Conservation (phyloP, 805 yeast genomes). For the Yarrowia sp. region DNA sequence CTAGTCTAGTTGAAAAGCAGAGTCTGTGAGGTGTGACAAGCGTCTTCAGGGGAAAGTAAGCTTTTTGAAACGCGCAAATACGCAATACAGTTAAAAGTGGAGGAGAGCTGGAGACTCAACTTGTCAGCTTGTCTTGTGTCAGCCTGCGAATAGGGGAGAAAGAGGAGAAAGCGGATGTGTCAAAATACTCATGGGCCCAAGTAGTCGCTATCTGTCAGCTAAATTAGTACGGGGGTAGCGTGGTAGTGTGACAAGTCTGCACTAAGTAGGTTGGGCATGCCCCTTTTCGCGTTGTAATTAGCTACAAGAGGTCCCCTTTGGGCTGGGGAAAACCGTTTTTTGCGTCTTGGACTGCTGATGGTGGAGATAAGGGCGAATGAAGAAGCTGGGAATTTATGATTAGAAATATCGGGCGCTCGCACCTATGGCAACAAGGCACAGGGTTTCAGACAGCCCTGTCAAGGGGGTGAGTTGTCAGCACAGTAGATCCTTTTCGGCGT, state of each 20-base stretch:
- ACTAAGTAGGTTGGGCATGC: neutral
- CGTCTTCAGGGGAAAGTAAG: slow-evolving; percentile 22
- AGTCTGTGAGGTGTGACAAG: neutral
- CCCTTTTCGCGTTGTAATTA: slow-evolving; percentile 6
- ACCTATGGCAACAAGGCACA: neutral
- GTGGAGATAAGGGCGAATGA: neutral
- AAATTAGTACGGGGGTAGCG: too few relatives aligned
- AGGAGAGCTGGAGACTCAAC: neutral
- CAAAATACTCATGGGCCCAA: too few relatives aligned
- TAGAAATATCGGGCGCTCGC: neutral
- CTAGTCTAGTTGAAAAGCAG: neutral
- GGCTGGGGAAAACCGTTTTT: too few relatives aligned
- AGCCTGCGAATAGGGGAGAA: neutral
- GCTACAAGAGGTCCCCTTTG: too few relatives aligned
- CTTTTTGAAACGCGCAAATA: slow-evolving; percentile 18
- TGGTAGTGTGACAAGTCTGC: too few relatives aligned
- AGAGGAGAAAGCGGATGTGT: too few relatives aligned
- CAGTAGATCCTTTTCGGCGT: neutral
- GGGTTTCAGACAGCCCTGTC: neutral
- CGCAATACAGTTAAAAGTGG: slow-evolving; percentile 6
- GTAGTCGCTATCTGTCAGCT: too few relatives aligned
- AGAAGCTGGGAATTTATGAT: neutral
- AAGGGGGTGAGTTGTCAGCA: neutral
- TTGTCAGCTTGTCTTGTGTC: neutral
- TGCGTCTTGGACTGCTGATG: too few relatives aligned